A percentile compares a stretch with the other conserved stretches of the same genome.
Evolutionary conservation across 164 flowering plant genomes (phyloP).

Genomic region (Taxillus chinensis): DNA sequence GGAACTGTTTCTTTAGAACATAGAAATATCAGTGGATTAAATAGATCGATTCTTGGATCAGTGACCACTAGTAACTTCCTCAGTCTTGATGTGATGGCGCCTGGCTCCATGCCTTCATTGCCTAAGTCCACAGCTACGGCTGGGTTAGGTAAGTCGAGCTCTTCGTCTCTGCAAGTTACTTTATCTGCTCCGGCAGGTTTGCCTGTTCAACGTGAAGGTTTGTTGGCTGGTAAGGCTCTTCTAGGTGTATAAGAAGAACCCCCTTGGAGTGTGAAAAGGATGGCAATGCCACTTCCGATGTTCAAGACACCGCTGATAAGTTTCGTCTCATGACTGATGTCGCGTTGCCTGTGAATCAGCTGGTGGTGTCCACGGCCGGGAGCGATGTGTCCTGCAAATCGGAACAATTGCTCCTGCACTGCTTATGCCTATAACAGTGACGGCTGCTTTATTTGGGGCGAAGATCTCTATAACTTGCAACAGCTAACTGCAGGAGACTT

Average conservation of each 20-base stretch:
- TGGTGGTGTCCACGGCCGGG: background rate
- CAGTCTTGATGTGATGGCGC: no score
- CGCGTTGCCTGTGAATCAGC: background rate
- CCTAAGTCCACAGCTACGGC: no score
- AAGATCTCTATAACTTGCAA: background rate
- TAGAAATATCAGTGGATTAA: no score
- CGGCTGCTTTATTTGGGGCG: background rate
- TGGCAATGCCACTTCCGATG: background rate
- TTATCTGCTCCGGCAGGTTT: no score
- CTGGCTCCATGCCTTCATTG: no score
- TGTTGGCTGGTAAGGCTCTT: no score
- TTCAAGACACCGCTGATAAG: background rate
- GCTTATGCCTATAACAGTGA: background rate
- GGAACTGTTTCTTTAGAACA: no score
- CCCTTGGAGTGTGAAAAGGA: background rate
- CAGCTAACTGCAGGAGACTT: background rate
- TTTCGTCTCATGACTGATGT: background rate
- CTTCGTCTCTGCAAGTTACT: no score
- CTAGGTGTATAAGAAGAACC: background rate
- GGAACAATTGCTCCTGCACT: background rate
- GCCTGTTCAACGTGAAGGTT: no score
- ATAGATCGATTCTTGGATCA: no score
- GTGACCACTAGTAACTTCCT: no score
- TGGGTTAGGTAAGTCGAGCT: no score
- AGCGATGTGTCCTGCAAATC: background rate